Base-by-base conservation (phyloP, 306 rosid species). In the Ormosia semicastrata region DNA sequence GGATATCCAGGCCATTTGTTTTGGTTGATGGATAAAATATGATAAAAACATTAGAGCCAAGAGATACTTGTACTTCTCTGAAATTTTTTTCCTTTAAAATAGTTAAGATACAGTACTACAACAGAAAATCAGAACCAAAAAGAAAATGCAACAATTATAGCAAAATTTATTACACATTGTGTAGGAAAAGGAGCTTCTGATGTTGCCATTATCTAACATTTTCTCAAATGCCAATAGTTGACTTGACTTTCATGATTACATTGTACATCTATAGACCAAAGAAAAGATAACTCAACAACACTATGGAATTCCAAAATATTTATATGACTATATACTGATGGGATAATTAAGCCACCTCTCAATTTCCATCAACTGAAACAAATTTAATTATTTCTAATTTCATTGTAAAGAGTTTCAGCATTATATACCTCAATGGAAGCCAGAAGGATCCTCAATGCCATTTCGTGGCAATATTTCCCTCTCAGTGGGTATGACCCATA, bases 381-480 rank as follows among this genome's bases (percentile, higher is more conserved):
- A 8, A 34, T 18, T 8, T 50, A 33, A 15, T 40, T 3, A 73
- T 73, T 65, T 43, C 9, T 40, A 47, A 72, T 77, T 39, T 66
- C 39, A 15, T 15, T 66, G 44, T 43, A 60, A 40, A 62, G 30
- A 70, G 10, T 2, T 63, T 68, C 39, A 53, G 60, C 34, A 60
- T 24, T 40, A 30, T 34, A 69, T 89, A 95, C 99, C 98, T 96
- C 99, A 82, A 96, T 92, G 89, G 94, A 90, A 69, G 99, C 97
- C 12, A 96, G 90, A 78, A 96, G 94, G 44, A 96, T 91, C 87
- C 99, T 95, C 91, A 95, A 79, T 47, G 99, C 99, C 99, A 95
- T 95, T 92, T 95, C 98, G 0, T 95, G 99, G 85, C 98, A 93
- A 85, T 95, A 92, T 77, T 95, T 93, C 65, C 98, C 99, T 86